These are phyloP conservation scores for Xylaria castorea DNA, from an alignment of 495 filamentous ascomycete species.

Conservation along the genomic window DNA sequence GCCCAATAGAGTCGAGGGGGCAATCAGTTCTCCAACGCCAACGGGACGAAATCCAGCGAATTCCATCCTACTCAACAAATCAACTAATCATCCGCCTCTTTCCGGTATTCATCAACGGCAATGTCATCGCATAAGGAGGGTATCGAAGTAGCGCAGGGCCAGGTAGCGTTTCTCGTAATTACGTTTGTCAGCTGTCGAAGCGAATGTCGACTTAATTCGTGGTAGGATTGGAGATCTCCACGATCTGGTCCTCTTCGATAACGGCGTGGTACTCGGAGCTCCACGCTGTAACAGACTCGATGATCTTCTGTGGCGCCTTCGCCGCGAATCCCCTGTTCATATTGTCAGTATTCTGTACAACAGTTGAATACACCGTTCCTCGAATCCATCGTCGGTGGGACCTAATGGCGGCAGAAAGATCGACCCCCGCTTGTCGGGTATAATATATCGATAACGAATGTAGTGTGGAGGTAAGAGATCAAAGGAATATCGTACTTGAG, in stretches of 20 bases:
- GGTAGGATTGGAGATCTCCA: conserved; percentile 41
- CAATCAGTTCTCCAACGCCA: conserved; percentile 16
- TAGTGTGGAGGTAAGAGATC: background rate
- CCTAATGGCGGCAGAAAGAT: background rate
- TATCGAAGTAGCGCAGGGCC: background rate
- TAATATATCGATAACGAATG: background rate
- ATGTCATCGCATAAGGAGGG: conserved; percentile 19
- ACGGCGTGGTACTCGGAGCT: conserved; percentile 67
- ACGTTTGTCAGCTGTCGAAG: conserved; percentile 8
- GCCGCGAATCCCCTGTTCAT: conserved; percentile 74
- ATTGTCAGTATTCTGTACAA: conserved; percentile 7
- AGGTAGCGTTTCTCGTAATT: conserved; percentile 7
- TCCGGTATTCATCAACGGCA: conserved; percentile 2
- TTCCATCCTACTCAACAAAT: background rate
- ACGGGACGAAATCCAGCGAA: background rate
- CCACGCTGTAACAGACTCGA: conserved; percentile 71
- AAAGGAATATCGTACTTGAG: conserved; percentile 57
- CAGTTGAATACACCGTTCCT: background rate
- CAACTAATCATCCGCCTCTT: background rate
- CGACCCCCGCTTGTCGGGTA: background rate
- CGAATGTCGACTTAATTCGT: conserved; percentile 12
- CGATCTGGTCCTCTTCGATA: conserved; percentile 79
- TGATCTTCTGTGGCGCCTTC: conserved; percentile 68
- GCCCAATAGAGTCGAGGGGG: background rate
- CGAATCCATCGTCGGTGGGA: conserved; percentile 8